A percentile compares a stretch with the other conserved stretches of the same genome.
Evolutionary conservation across 1,284 basidiomycete species (phyloP).

Genomic region (Ceratobasidium papillatum): DNA sequence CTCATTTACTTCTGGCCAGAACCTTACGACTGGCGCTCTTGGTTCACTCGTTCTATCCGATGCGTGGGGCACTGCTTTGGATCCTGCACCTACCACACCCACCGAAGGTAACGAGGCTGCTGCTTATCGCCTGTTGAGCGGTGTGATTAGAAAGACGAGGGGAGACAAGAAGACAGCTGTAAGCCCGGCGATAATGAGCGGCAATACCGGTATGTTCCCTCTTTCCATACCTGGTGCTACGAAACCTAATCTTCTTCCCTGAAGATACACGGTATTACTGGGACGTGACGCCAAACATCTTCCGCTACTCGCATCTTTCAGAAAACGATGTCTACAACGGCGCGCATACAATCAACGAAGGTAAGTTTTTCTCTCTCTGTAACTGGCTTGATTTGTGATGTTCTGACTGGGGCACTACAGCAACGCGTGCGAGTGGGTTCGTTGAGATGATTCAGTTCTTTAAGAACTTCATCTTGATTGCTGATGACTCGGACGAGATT

Average conservation of each 20-base stretch:
- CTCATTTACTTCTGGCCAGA: constrained; percentile 57
- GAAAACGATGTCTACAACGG: constrained; percentile 47
- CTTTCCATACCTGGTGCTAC: background rate
- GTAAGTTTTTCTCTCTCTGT: constrained; percentile 46
- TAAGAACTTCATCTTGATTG: constrained; percentile 52
- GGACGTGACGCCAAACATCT: constrained; percentile 62
- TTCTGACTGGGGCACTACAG: background rate
- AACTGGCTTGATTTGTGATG: constrained; percentile 20
- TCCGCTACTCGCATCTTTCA: constrained; percentile 58
- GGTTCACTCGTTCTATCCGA: constrained; percentile 55
- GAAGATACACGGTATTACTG: constrained; percentile 65
- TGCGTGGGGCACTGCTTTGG: constrained; percentile 57
- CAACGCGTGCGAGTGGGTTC: constrained; percentile 48
- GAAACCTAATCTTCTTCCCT: background rate
- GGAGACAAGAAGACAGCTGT: constrained; percentile 54
- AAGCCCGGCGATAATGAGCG: constrained; percentile 61
- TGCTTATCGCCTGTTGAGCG: constrained; percentile 60
- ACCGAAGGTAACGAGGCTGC: constrained; percentile 52
- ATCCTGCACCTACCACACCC: constrained; percentile 66
- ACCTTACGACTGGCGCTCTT: constrained; percentile 24
- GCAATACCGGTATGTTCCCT: constrained; percentile 51
- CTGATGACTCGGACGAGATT: constrained; percentile 46
- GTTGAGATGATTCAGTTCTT: constrained; percentile 52
- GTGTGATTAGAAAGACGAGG: constrained; percentile 57
- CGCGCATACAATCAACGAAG: constrained; percentile 74